phyloP scores from a whole-genome alignment of 2,329 filamentous ascomycete genomes.

The Calonectria multiphialidica region DNA sequence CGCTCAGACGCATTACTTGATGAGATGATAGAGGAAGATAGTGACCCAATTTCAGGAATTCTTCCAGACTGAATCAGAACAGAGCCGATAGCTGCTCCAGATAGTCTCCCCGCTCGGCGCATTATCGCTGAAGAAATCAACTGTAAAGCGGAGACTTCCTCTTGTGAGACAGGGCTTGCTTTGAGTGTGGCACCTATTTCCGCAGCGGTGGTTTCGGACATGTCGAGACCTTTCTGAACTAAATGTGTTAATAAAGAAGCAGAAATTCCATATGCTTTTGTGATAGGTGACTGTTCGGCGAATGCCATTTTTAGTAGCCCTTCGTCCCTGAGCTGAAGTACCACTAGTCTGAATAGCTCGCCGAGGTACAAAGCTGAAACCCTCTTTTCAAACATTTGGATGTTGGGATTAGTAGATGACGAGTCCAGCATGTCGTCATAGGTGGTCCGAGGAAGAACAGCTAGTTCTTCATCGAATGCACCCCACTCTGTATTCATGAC shows the following conservation, averaged over 20 bases:
- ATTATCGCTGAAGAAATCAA: neutral
- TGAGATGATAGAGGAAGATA: neutral
- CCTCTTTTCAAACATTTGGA: constrained; percentile 87
- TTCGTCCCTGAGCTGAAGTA: neutral
- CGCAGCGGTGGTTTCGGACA: too few relatives aligned
- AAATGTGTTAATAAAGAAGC: neutral
- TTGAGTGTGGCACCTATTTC: neutral
- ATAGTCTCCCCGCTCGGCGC: constrained; percentile 5
- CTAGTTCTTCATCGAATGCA: constrained; percentile 17
- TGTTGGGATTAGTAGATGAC: constrained; percentile 78
- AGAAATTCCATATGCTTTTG: neutral
- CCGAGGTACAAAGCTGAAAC: constrained; percentile 87
- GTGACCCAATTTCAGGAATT: neutral
- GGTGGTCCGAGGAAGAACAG: neutral
- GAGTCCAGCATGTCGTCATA: constrained; percentile 61
- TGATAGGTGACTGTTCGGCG: neutral
- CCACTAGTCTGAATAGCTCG: constrained; percentile 76
- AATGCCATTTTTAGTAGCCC: neutral
- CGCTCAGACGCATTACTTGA: neutral
- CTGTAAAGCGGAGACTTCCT: neutral
- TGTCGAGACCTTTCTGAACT: neutral
- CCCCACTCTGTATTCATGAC: constrained; percentile 26
- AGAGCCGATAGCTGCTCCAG: constrained; percentile 5
- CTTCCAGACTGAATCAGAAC: constrained; percentile 7
- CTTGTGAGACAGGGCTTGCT: neutral